Percentiles rank a stretch among this genome's conserved stretches.
These are phyloP conservation scores for Parsonsia alboflavescens DNA, from an alignment of 257 asterid genomes.

Conservation along the genomic window DNA sequence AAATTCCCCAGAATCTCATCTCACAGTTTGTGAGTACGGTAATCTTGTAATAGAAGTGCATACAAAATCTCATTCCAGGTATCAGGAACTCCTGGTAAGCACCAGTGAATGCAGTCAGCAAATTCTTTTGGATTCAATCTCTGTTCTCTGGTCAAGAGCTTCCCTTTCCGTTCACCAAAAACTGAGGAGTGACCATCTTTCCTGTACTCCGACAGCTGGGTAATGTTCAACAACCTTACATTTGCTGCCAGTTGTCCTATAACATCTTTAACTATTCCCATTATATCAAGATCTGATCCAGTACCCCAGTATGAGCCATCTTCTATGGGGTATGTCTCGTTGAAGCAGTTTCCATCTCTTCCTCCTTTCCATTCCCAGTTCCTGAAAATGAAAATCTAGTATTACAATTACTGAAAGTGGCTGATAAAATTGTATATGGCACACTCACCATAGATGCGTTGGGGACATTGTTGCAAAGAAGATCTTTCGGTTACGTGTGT, in stretches of 20 bases:
- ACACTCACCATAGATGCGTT: constrained; percentile 73
- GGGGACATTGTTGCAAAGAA: constrained; percentile 81
- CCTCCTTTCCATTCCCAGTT: constrained; percentile 92
- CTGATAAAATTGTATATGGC: background rate
- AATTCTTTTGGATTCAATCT: constrained; percentile 55
- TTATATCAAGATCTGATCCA: constrained; percentile 70
- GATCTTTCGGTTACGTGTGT: constrained; percentile 49
- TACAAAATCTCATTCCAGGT: constrained; percentile 78
- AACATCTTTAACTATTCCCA: constrained; percentile 53
- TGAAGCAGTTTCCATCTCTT: constrained; percentile 74
- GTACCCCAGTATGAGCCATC: constrained; percentile 73
- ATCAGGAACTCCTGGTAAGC: constrained; percentile 93
- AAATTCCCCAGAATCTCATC: background rate
- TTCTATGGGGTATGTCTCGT: constrained; percentile 58
- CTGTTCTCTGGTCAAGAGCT: constrained; percentile 69
- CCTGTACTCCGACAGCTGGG: constrained; percentile 76
- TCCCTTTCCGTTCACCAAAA: constrained; percentile 73
- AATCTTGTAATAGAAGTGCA: constrained; percentile 67
- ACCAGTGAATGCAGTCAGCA: constrained; percentile 99
- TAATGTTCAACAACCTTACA: constrained; percentile 59
- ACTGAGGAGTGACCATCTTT: constrained; percentile 80
- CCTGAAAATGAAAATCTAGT: constrained; percentile 34
- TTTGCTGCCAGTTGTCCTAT: constrained; percentile 32
- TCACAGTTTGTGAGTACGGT: constrained; percentile 21
- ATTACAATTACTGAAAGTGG: background rate